phyloP scores from a whole-genome alignment of 441 rosid species.

The Melastoma candidum region DNA sequence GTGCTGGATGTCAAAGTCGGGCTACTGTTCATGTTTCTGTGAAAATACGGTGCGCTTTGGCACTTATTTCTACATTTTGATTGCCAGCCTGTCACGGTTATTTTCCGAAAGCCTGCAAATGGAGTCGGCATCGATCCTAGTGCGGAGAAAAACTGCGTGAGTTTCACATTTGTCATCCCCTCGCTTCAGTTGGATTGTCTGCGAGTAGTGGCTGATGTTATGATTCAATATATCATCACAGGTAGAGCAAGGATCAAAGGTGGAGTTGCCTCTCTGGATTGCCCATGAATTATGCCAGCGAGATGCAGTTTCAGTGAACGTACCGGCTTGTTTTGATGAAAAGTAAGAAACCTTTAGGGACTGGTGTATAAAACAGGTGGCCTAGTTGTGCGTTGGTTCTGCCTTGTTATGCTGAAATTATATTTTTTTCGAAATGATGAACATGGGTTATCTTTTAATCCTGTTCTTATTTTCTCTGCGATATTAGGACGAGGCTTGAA shows the following conservation, averaged over 20 bases:
- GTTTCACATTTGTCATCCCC: constrained; percentile 11
- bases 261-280: constrained; percentile 90
- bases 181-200: background rate
- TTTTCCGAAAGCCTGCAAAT: constrained; percentile 56
- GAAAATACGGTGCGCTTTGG: no score
- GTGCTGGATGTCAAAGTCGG: no score
- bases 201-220: background rate
- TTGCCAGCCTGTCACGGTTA: constrained; percentile 54
- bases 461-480: background rate
- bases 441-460: constrained; percentile 2
- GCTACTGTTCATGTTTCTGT: no score
- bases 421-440: constrained; percentile 1
- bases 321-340: constrained; percentile 69
- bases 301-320: constrained; percentile 51
- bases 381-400: background rate
- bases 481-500: constrained; percentile 61
- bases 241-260: constrained; percentile 76
- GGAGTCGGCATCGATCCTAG: constrained; percentile 81
- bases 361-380: background rate
- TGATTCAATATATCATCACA: constrained; percentile 13
- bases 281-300: constrained; percentile 58
- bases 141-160: constrained; percentile 52
- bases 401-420: background rate
- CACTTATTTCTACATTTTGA: background rate
- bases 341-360: constrained; percentile 31